Evolutionary conservation across 2,329 filamentous ascomycete species (phyloP).

Genomic region (Neocatenulostroma microsporum): DNA sequence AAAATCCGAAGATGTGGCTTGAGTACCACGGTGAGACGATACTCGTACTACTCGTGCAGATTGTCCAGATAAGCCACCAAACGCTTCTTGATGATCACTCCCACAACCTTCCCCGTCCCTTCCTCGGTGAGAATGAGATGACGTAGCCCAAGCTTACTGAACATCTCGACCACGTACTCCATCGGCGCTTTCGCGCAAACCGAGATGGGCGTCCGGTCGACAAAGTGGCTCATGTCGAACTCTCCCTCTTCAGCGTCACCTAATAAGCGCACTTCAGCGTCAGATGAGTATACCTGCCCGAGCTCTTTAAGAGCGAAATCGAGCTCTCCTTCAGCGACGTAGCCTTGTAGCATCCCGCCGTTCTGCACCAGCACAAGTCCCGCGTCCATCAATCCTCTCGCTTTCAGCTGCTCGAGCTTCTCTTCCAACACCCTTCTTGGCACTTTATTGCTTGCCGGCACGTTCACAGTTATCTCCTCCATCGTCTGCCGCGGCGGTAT

Average conservation of each 20-base stretch:
- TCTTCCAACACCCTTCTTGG: constrained; percentile 33
- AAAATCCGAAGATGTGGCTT: too few relatives aligned
- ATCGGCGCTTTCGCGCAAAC: constrained; percentile 47
- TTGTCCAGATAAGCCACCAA: constrained; percentile 46
- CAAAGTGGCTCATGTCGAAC: constrained; percentile 42
- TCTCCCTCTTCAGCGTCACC: constrained; percentile 30
- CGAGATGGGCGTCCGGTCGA: constrained; percentile 48
- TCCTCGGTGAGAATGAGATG: constrained; percentile 49
- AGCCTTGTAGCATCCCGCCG: constrained; percentile 45
- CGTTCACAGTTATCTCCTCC: constrained; percentile 47
- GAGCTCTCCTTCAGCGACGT: constrained; percentile 48
- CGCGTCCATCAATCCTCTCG: constrained; percentile 49
- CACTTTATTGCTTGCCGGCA: constrained; percentile 40
- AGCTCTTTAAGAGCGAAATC: constrained; percentile 41
- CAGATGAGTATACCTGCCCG: constrained; percentile 26
- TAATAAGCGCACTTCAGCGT: constrained; percentile 33
- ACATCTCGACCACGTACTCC: constrained; percentile 54
- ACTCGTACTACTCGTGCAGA: constrained; percentile 1
- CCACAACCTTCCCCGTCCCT: constrained; percentile 43
- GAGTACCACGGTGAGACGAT: too few relatives aligned
- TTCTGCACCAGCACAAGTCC: constrained; percentile 49
- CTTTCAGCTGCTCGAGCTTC: constrained; percentile 43
- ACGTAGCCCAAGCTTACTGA: constrained; percentile 49
- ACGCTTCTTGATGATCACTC: constrained; percentile 53
- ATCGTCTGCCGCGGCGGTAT: constrained; percentile 49